These are phyloP conservation scores for Paulownia fortunei DNA, from an alignment of 257 asterid species.

Conservation along the genomic window DNA sequence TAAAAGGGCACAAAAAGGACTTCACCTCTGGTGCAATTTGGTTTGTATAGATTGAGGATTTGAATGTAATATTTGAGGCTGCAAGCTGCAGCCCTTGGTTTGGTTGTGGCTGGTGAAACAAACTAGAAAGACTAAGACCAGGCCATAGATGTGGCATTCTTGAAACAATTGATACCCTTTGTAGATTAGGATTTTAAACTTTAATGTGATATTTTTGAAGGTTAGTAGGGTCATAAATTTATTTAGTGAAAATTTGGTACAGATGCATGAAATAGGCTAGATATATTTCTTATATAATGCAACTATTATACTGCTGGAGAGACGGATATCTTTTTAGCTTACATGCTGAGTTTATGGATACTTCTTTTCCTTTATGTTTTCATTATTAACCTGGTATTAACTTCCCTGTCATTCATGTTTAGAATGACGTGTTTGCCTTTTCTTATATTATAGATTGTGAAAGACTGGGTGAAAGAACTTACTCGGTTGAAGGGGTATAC, in stretches of 20 bases:
- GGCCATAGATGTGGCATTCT: neutral
- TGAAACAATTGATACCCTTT: neutral
- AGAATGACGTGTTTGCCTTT: neutral
- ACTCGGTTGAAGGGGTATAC: constrained; percentile 71
- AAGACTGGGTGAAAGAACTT: constrained; percentile 70
- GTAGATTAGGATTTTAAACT: neutral
- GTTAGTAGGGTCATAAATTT: neutral
- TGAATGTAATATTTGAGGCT: neutral
- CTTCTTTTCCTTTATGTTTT: neutral
- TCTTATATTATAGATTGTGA: constrained; percentile 51
- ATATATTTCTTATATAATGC: neutral
- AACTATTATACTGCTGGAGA: neutral
- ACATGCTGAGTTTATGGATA: neutral
- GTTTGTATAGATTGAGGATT: neutral
- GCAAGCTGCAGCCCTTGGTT: neutral
- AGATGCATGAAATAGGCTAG: neutral
- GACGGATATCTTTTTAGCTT: neutral
- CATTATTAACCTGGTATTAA: neutral
- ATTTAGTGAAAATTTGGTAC: neutral
- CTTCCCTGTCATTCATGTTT: neutral
- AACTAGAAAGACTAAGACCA: neutral
- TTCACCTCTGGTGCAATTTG: neutral
- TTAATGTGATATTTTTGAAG: neutral
- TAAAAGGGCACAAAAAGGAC: neutral
- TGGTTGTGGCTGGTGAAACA: neutral